Evolutionary conservation across 1,284 basidiomycete species (phyloP).

Genomic region (Moesziomyces sp.): DNA sequence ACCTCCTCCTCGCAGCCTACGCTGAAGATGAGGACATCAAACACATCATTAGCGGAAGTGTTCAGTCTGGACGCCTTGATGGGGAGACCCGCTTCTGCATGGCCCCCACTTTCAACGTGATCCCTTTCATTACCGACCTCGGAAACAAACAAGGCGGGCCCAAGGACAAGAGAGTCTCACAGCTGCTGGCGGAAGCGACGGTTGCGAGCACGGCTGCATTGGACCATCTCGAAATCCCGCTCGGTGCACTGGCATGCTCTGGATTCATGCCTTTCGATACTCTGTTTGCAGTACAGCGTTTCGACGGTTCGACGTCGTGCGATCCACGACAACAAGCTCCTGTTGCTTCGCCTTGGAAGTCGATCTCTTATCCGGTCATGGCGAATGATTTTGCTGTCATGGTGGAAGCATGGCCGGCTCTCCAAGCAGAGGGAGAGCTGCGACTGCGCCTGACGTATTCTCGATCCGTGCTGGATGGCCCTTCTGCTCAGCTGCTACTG

Average conservation of each 20-base stretch:
- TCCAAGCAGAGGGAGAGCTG: neutral
- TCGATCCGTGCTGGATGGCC: conserved; percentile 7
- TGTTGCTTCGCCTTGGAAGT: conserved; percentile 1
- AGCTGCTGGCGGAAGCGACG: conserved; percentile 7
- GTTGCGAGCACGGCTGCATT: conserved; percentile 3
- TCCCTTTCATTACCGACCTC: conserved; percentile 16
- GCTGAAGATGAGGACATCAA: conserved; percentile 7
- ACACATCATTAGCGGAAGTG: conserved; percentile 17
- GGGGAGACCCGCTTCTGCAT: conserved; percentile 6
- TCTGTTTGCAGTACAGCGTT: conserved; percentile 27
- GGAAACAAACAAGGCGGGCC: neutral
- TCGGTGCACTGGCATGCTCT: conserved; percentile 13
- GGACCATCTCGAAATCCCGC: conserved; percentile 18
- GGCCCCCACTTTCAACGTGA: conserved; percentile 26
- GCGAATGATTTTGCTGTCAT: conserved; percentile 29
- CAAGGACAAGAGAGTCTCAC: neutral
- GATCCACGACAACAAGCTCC: neutral
- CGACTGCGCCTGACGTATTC: conserved; percentile 18
- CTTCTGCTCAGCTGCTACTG: conserved; percentile 11
- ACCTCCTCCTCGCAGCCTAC: conserved; percentile 17
- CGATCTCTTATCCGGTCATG: conserved; percentile 23
- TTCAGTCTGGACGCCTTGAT: conserved; percentile 24
- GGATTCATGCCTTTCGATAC: conserved; percentile 27
- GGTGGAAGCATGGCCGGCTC: conserved; percentile 23
- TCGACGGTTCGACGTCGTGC: neutral